Percentiles rank a stretch among this genome's conserved stretches.
These are phyloP conservation scores for Raffaelea deltoideospora DNA, from an alignment of 2,329 filamentous ascomycete genomes.

Conservation along the genomic window DNA sequence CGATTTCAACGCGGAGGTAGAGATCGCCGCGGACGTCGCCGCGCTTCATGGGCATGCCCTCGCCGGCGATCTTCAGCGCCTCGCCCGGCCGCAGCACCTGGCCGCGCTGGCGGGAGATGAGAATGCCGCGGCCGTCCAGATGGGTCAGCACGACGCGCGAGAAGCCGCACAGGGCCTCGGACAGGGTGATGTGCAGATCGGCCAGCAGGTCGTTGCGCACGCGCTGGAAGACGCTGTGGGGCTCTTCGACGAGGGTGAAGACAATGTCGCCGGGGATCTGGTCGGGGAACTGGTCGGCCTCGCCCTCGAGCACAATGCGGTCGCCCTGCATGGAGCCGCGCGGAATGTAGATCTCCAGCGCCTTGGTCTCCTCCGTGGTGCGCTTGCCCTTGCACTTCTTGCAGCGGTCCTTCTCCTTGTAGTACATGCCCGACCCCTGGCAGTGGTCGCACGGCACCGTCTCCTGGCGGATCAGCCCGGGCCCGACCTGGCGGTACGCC, in stretches of 20 bases:
- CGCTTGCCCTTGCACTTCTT: conserved; percentile 97
- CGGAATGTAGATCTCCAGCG: conserved; percentile 91
- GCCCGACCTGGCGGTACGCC: conserved; percentile 68
- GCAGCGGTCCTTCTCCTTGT: conserved; percentile 93
- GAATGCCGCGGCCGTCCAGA: conserved; percentile 82
- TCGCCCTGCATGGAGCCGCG: conserved; percentile 77
- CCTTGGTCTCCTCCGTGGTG: conserved; percentile 78
- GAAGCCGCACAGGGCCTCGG: conserved; percentile 78
- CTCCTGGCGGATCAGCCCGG: conserved; percentile 71
- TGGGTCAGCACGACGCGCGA: conserved; percentile 82
- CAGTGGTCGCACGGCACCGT: conserved; percentile 71
- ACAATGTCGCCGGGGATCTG: conserved; percentile 86
- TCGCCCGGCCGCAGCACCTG: conserved; percentile 73
- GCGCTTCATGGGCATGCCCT: conserved; percentile 89
- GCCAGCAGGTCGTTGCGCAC: conserved; percentile 74
- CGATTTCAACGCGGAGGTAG: conserved; percentile 71
- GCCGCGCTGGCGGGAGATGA: conserved; percentile 63
- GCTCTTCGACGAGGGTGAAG: conserved; percentile 70
- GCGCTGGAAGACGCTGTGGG: conserved; percentile 68
- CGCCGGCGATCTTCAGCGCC: conserved; percentile 68
- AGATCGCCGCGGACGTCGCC: conserved; percentile 75
- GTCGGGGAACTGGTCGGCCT: conserved; percentile 84
- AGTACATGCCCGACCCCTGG: conserved; percentile 69
- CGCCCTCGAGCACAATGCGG: conserved; percentile 76
- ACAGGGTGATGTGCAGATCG: conserved; percentile 64